Percentiles rank a stretch among this genome's conserved stretches.
phyloP scores from a whole-genome alignment of 2,329 filamentous ascomycete species.

The Arthrinium puccinioides region DNA sequence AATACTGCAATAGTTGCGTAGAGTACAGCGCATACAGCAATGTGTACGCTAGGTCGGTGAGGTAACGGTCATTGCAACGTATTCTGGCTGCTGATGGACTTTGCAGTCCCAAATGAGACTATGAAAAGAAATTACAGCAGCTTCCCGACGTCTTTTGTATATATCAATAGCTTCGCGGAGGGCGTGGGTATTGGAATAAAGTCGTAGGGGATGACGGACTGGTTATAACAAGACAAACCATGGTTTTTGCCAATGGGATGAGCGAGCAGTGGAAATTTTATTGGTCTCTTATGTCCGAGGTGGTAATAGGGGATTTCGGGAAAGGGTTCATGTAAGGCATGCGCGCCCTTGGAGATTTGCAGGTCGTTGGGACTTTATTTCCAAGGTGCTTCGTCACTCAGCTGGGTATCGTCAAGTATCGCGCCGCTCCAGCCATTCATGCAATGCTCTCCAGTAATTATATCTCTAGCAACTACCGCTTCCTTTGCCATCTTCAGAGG shows the following conservation, averaged over 20 bases:
- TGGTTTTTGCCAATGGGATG: background rate
- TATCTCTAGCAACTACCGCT: too few species aligned
- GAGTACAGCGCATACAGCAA: too few species aligned
- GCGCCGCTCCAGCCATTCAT: too few species aligned
- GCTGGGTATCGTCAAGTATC: too few species aligned
- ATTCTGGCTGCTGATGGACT: too few species aligned
- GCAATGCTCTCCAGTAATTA: too few species aligned
- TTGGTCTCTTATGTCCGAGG: background rate
- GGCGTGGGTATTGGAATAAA: constrained; percentile 30
- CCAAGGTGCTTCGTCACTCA: too few species aligned
- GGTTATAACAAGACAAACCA: constrained; percentile 7
- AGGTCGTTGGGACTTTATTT: too few species aligned
- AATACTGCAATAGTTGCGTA: too few species aligned
- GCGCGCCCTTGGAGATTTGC: background rate
- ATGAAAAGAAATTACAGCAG: background rate
- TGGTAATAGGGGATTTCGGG: background rate
- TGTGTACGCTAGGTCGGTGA: too few species aligned
- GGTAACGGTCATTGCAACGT: too few species aligned
- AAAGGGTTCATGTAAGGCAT: background rate
- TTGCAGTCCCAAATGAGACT: background rate
- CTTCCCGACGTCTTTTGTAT: background rate
- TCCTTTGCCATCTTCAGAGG: background rate
- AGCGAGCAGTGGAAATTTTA: background rate
- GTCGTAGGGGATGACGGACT: constrained; percentile 19
- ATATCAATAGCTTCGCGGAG: constrained; percentile 43